phyloP scores from a whole-genome alignment of 2,329 filamentous ascomycete genomes.

The Neoscytalidium dimidiatum region DNA sequence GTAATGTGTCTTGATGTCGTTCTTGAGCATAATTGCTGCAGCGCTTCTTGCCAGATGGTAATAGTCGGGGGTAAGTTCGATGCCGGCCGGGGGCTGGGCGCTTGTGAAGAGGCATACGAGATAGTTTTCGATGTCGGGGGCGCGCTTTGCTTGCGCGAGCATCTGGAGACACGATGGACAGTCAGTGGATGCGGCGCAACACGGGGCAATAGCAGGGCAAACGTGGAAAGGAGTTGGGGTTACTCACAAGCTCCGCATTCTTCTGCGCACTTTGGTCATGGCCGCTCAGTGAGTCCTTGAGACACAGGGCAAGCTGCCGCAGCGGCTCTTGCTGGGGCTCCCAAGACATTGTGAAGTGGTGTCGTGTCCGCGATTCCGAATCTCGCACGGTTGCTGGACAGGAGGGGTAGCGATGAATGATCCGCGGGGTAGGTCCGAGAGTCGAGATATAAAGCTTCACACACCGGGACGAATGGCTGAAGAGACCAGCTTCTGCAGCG shows the following conservation, averaged over 20 bases:
- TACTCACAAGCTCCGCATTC: constrained; percentile 81
- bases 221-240: constrained; percentile 16
- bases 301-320: constrained; percentile 82
- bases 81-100: constrained; percentile 60
- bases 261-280: constrained; percentile 79
- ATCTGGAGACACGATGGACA: constrained; percentile 62
- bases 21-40: constrained; percentile 93
- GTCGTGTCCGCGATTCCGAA: constrained; percentile 14
- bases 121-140: constrained; percentile 96
- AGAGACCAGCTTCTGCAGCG: constrained; percentile 1
- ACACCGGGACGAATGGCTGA: constrained; percentile 1
- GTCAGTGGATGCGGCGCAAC: constrained; percentile 3
- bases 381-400: constrained; percentile 14
- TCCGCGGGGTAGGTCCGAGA: constrained; percentile 16
- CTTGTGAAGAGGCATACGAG: constrained; percentile 87
- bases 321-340: constrained; percentile 86
- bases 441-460: constrained; percentile 19
- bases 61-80: constrained; percentile 61
- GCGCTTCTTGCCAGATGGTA: constrained; percentile 80
- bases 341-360: constrained; percentile 71
- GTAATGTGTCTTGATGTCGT: constrained; percentile 78
- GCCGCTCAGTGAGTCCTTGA: constrained; percentile 89
- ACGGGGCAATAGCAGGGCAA: constrained; percentile 8
- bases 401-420: constrained; percentile 16
- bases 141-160: constrained; percentile 84